These are phyloP conservation scores for Anisogramma anomala DNA, from an alignment of 2,329 filamentous ascomycete genomes.

Conservation along the genomic window DNA sequence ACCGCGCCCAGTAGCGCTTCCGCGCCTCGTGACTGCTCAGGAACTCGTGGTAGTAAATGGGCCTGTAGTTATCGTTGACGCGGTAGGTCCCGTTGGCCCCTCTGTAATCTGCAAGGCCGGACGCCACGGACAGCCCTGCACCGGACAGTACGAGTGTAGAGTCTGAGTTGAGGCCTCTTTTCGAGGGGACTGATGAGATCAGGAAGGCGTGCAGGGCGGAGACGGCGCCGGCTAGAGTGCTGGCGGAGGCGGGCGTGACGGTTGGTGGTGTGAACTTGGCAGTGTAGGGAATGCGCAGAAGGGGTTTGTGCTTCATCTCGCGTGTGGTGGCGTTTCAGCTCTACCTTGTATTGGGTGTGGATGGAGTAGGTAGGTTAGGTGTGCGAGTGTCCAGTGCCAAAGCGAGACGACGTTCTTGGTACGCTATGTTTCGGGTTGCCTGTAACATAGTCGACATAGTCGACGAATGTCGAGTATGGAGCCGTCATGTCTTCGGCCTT, in stretches of 20 bases:
- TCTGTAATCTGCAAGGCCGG: slow-evolving; percentile 84
- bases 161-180: slow-evolving; percentile 33
- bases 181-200: slow-evolving; percentile 35
- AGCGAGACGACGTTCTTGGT: no score
- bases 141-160: slow-evolving; percentile 53
- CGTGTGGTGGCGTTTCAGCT: slow-evolving; percentile 10
- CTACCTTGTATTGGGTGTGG: no score
- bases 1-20: slow-evolving; percentile 91
- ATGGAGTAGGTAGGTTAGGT: no score
- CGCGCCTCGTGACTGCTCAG: slow-evolving; percentile 67
- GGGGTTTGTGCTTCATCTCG: slow-evolving; percentile 50
- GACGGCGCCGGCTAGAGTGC: slow-evolving; percentile 59
- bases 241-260: slow-evolving; percentile 62
- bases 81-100: slow-evolving; percentile 85
- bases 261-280: slow-evolving; percentile 64
- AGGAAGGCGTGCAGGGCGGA: slow-evolving; percentile 70
- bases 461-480: no score
- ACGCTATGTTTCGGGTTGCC: no score
- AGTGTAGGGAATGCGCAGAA: slow-evolving; percentile 86
- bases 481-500: no score
- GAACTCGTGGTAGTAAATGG: slow-evolving; percentile 92
- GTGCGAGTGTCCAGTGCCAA: no score
- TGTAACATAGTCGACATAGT: no score
- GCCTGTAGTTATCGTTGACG: slow-evolving; percentile 78
- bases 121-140: slow-evolving; percentile 86